Conservation (phyloP, 2,329 filamentous ascomycete genomes). For the Ilyonectria robusta region DNA sequence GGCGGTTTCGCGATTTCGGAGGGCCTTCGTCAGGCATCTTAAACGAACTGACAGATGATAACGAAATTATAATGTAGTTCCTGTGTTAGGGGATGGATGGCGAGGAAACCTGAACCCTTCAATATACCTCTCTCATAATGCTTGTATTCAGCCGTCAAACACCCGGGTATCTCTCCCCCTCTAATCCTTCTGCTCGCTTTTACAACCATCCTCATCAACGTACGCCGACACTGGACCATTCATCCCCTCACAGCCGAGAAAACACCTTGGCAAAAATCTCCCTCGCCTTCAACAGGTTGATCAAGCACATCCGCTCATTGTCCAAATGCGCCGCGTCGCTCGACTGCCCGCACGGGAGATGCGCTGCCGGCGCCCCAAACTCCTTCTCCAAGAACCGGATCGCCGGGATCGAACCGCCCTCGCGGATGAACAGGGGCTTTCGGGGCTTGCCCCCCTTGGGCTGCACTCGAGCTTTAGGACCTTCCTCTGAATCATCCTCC, state of each 20-base stretch:
- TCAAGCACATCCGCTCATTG: constrained; percentile 90
- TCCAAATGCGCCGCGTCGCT: constrained; percentile 95
- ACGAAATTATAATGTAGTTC: too few species aligned
- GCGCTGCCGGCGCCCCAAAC: constrained; percentile 90
- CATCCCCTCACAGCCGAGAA: constrained; percentile 66
- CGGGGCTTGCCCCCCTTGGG: constrained; percentile 53
- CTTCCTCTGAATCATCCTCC: constrained; percentile 20
- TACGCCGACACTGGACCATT: not conserved
- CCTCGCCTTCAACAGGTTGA: constrained; percentile 91
- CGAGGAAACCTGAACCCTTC: not conserved
- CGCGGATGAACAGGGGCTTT: constrained; percentile 91
- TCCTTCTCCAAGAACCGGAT: constrained; percentile 96
- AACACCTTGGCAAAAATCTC: constrained; percentile 95
- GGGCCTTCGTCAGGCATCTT: too few species aligned
- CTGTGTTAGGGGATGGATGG: too few species aligned
- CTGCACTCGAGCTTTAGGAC: constrained; percentile 40
- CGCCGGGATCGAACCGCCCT: constrained; percentile 94
- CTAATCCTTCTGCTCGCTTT: not conserved
- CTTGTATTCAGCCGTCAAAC: constrained; percentile 2
- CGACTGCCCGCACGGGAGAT: constrained; percentile 94
- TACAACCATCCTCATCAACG: not conserved
- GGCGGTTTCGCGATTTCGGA: too few species aligned
- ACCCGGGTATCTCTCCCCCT: constrained; percentile 3
- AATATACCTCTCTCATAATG: not conserved
- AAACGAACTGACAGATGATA: too few species aligned